Evolutionary conservation across 2,329 filamentous ascomycete genomes (phyloP), one percentile per base, ranked within the genome.

Genomic region (Penicillium verrucosum): DNA sequence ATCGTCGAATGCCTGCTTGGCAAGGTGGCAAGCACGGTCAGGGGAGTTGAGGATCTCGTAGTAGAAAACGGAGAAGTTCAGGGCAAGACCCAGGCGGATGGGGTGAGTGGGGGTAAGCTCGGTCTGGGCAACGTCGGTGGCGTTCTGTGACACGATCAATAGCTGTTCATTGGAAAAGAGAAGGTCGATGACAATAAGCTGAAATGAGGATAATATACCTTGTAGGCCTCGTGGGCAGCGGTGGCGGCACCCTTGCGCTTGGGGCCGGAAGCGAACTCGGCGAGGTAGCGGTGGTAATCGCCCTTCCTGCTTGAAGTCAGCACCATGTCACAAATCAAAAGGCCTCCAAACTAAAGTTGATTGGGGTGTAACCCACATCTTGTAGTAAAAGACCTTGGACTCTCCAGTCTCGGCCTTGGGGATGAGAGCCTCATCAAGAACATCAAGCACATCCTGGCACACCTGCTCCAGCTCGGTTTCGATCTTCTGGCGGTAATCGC

Each of bases 321-420:
- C 73, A 84, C 82, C 87, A 93, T 93, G 80, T 89, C 89, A 85
- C 93, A 50, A 44, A 51, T 27, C 30, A 7, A 18, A 18, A 4
- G 5, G 14, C 6, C 8, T 16, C 8, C 21, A 11, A 25, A 23
- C 3, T 10, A 5, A 30, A 5, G 1, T 29, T 9, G 30, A 10
- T 27, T 27, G 8, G 14, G 23, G 21, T 7, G 23, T 27, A 42
- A 65, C 64, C n/a, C 42, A 97, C 93, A 97, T 97, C 88, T 97
- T 97, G 89, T 97, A 92, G 84, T 97, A 97, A 81, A 97, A 97
- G 77, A 97, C 93, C 88, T 97, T 97, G 78, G 92, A 96, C 85
- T 97, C 93, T 82, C 93, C 93, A 67, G 90, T 89, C 80, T 94
- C 89, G 75, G 93, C 93, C 80, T 94, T 93, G 79, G 92, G 92